Base-by-base conservation (phyloP, 495 filamentous ascomycete genomes). In the Barbatosphaeria neglecta region DNA sequence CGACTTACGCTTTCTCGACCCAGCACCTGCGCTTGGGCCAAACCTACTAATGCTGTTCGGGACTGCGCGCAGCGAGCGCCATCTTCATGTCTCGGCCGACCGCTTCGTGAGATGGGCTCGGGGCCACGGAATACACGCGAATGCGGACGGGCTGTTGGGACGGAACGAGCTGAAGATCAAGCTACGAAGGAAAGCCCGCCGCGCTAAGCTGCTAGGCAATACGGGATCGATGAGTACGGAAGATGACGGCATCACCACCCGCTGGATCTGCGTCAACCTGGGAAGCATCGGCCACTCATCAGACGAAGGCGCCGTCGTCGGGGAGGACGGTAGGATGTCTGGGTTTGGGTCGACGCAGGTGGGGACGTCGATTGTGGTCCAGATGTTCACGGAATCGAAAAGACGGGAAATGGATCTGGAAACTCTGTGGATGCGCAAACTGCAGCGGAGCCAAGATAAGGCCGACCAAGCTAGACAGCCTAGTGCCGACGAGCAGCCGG, bases 181-280 rank as follows among this genome's bases (percentile, higher is more conserved):
- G 54, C 65, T 95, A 42, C 75, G 83, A 35, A 72, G 92, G 23
- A 85, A 85, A 57, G 80, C 79, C n/a, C 83, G 82, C 56, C 76
- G 85, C 46, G 83, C 86, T 13, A 84, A 82, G 61, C 63, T 95
- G 44, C 60, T 92, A 24, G 83, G 81, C 15, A 77, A 61, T 64
- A 71, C 64, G 15, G 54, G 64, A 31, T 54, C 58, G 23, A 41
- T 48, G 37, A 79, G 67, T 28, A 69, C 75, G 37, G 54, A 60
- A 0, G 80, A 93, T 54, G 88, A 95, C 54, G 90, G 87, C 1
- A 85, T 94, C 31, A 77, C 78, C 22, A 93, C 89, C 15, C 89
- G 88, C 1, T 98, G 92, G 92, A 84, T 98, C 8, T 98, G 93
- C 64, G 85, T 97, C 37, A 90, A 94, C 63, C 70, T 88, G 2